Evolutionary conservation across 2,329 filamentous ascomycete genomes (phyloP).

Genomic region (Arthrobotrys iridis): DNA sequence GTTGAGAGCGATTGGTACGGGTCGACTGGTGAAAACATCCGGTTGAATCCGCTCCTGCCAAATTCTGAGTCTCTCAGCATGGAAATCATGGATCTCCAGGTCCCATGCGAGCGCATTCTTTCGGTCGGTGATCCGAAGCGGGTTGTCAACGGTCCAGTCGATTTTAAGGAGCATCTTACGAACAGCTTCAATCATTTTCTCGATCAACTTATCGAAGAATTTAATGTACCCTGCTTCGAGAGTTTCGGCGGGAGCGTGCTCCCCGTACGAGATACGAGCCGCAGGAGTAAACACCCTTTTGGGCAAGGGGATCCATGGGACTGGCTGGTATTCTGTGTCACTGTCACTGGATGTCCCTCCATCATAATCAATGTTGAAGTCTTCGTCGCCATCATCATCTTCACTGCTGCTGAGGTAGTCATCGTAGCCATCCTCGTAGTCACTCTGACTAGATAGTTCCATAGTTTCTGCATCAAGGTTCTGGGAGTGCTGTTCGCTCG

Average conservation of each 20-base stretch:
- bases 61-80: constrained; percentile 1
- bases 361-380: background rate
- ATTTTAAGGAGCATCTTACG: background rate
- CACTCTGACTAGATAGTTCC: too few relatives aligned
- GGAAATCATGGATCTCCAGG: background rate
- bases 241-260: background rate
- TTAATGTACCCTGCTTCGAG: background rate
- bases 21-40: background rate
- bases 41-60: background rate
- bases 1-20: background rate
- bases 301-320: background rate
- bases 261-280: background rate
- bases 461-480: too few relatives aligned
- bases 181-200: background rate
- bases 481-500: too few relatives aligned
- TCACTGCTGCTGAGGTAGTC: background rate
- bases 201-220: background rate
- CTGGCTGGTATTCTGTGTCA: background rate
- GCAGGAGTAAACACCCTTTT: too few relatives aligned
- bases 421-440: too few relatives aligned
- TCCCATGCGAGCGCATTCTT: background rate
- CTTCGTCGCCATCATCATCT: background rate
- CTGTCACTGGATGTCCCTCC: background rate
- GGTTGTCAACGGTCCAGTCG: background rate
- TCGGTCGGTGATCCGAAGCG: background rate